Evolutionary conservation across 805 yeast genomes (phyloP), one percentile per base, ranked within the genome.

Genomic region (Cyberlindnera xylosilytica): DNA sequence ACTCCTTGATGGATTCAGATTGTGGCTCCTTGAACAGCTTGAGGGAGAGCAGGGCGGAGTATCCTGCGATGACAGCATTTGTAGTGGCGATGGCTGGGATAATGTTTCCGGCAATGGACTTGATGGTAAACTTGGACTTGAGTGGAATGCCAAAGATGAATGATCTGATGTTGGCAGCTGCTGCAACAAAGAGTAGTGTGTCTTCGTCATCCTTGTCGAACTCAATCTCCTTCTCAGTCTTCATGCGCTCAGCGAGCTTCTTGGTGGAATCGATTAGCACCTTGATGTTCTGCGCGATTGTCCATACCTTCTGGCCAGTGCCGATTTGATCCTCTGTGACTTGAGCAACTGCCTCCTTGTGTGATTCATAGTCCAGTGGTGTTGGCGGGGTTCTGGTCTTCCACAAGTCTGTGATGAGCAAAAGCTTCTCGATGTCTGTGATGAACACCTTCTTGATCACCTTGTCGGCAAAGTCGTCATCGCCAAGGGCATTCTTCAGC

Each of bases 31-130:
- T 53, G 35, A 83, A 55, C 41, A 78, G 61, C 60, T 78, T 76
- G 36, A 89, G 64, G 0, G 95, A 84, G 29, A 83, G 78, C 30
- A 91, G 60, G 3, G 89, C 81, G 13, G 93, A 83, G 51, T 88
- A 75, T 0, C 99, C 99, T 0, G 97, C 89, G 53, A 93, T 82
- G 12, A 93, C 83, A 1, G 99, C 98, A 62, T 93, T 93, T 4
- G 97, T 91, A 2, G 99, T 93, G 6, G 99, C 98, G 53, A 95
- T 90, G 0, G 99, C 99, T 0, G 99, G 99, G 31, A 93, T 93
- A 54, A 93, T 93, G 62, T 91, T 93, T 6, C 99, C 99, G 0
- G 99, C 99, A 50, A 91, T 89, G 56, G 86, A 95, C 61, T 93
- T 93, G 47, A 86, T 78, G 46, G 88, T 96, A 58, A 95, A 93